A percentile compares a stretch with the other conserved stretches of the same genome.
phyloP scores from a whole-genome alignment of 2,329 filamentous ascomycete species.

The Tolypocladium sp. region DNA sequence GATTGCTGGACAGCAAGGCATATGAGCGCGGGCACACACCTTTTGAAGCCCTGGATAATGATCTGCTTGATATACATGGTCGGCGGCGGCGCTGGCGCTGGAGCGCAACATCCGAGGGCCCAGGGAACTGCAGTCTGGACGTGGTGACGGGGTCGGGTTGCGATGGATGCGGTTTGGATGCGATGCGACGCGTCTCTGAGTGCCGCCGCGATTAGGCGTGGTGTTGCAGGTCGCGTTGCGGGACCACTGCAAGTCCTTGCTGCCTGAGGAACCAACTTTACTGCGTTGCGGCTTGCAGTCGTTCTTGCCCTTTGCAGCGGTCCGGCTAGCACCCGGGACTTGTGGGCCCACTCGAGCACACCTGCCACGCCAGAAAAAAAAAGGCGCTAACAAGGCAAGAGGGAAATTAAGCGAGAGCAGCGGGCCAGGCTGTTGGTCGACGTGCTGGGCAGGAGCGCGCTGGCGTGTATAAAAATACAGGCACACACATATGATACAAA shows the following conservation, averaged over 20 bases:
- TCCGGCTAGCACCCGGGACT: neutral
- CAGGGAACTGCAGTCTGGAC: constrained; percentile 14
- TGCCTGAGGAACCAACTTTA: constrained; percentile 12
- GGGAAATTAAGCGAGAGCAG: constrained; percentile 27
- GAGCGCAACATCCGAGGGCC: constrained; percentile 25
- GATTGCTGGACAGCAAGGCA: neutral
- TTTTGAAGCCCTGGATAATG: constrained; percentile 99
- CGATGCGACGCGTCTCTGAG: constrained; percentile 9
- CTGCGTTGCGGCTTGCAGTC: neutral
- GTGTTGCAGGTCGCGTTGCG: constrained; percentile 13
- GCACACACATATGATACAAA: constrained; percentile 32
- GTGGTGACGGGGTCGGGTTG: neutral
- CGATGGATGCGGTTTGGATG: constrained; percentile 4
- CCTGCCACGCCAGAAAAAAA: neutral
- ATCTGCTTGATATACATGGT: constrained; percentile 99
- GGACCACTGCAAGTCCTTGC: constrained; percentile 6
- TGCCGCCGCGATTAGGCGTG: constrained; percentile 3
- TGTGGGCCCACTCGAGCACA: neutral
- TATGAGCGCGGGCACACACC: constrained; percentile 41
- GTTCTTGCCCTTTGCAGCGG: neutral
- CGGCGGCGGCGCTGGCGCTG: constrained; percentile 26
- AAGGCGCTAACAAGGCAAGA: constrained; percentile 22
- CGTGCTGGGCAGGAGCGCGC: constrained; percentile 8
- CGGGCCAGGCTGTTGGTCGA: constrained; percentile 24
- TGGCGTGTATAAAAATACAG: constrained; percentile 36